These are phyloP conservation scores for Santalum album DNA, from an alignment of 164 flowering plant species.

Conservation along the genomic window DNA sequence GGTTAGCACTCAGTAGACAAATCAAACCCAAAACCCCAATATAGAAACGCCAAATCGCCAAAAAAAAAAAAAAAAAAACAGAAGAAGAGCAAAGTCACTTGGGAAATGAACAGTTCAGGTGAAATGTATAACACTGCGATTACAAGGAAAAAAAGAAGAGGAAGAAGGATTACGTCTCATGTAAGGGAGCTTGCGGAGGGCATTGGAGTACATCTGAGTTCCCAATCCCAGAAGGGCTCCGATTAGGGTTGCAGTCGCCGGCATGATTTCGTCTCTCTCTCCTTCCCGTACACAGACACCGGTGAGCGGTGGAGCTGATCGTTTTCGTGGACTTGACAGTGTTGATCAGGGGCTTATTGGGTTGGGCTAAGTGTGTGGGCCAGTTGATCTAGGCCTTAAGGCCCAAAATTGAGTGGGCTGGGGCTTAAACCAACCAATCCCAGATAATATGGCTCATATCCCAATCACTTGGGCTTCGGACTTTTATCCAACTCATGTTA, in stretches of 20 bases:
- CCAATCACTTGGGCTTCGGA: too few relatives aligned
- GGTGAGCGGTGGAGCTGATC: too few relatives aligned
- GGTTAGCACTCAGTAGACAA: background rate
- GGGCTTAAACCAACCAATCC: too few relatives aligned
- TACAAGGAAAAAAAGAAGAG: background rate
- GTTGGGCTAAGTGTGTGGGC: too few relatives aligned
- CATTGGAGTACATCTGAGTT: conserved; percentile 92
- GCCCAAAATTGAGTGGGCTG: too few relatives aligned
- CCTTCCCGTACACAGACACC: background rate
- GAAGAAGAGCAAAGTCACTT: background rate
- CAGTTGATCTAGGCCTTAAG: too few relatives aligned
- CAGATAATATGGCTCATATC: too few relatives aligned
- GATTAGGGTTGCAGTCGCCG: conserved; percentile 53
- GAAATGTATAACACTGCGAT: background rate
- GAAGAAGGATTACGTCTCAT: conserved; percentile 58
- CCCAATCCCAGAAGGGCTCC: conserved; percentile 86
- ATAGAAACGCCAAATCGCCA: too few relatives aligned
- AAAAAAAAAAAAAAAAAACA: background rate
- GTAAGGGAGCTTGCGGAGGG: conserved; percentile 90
- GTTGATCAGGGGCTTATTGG: too few relatives aligned
- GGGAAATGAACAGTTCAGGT: background rate
- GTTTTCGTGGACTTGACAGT: too few relatives aligned
- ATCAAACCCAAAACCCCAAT: background rate
- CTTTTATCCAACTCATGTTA: too few relatives aligned
- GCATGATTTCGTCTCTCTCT: conserved; percentile 31